Conservation (phyloP, 257 asterid genomes). For the Asclepias syriaca region DNA sequence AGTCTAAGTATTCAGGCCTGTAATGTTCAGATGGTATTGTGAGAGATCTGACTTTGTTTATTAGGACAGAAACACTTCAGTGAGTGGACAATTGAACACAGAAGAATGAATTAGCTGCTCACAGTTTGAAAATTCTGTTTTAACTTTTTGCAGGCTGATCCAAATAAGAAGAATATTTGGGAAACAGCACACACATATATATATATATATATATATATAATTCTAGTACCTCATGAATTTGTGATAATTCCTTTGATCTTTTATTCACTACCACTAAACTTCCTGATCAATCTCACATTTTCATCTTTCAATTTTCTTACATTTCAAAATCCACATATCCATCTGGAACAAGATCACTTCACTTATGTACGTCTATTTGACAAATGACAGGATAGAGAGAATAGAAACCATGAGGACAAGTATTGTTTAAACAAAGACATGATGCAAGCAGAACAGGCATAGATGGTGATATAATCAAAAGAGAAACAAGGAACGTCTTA, state of each 20-base stretch:
- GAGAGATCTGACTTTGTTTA: neutral
- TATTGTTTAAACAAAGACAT: neutral
- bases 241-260: too few species aligned
- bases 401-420: neutral
- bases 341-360: neutral
- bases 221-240: neutral
- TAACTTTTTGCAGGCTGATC: neutral
- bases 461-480: neutral
- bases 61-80: neutral
- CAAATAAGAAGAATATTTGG: neutral
- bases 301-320: neutral
- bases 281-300: neutral
- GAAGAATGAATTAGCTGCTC: neutral
- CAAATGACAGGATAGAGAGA: neutral
- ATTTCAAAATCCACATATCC: neutral
- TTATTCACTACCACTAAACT: neutral
- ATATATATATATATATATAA: neutral
- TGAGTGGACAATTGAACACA: neutral
- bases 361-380: neutral
- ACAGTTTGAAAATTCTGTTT: neutral
- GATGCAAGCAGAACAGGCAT: neutral
- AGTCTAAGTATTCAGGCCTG: slow-evolving; percentile 84
- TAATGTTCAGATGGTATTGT: slow-evolving; percentile 15
- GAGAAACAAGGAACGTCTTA: neutral
- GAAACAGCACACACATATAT: neutral